Evolutionary conservation across 495 filamentous ascomycete genomes (phyloP).

Genomic region (Daldinia caldariorum): DNA sequence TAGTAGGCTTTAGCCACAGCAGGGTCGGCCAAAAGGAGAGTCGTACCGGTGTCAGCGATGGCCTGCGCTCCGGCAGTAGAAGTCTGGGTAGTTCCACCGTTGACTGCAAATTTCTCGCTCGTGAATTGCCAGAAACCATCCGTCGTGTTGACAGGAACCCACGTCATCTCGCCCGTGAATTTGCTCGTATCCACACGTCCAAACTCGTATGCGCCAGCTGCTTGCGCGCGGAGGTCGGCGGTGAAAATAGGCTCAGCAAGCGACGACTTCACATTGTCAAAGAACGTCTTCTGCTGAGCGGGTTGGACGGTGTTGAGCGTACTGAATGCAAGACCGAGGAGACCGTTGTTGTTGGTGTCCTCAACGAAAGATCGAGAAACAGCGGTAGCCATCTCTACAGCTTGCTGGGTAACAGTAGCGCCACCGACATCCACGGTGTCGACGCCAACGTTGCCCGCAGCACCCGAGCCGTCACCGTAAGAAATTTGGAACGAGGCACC

Average conservation of each 20-base stretch:
- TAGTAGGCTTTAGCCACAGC: conserved; percentile 71
- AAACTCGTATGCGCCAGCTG: conserved; percentile 78
- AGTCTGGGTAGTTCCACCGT: conserved; percentile 50
- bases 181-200: conserved; percentile 73
- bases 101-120: conserved; percentile 66
- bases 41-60: conserved; percentile 79
- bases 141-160: conserved; percentile 68
- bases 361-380: conserved; percentile 72
- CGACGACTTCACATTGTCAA: conserved; percentile 73
- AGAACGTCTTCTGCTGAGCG: conserved; percentile 77
- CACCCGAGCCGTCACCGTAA: conserved; percentile 79
- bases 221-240: conserved; percentile 69
- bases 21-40: conserved; percentile 74
- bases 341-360: conserved; percentile 71
- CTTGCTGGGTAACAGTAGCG: conserved; percentile 70
- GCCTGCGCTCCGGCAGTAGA: conserved; percentile 58
- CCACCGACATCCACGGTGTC: conserved; percentile 81
- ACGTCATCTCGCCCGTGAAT: conserved; percentile 71
- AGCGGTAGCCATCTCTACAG: conserved; percentile 73
- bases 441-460: conserved; percentile 72
- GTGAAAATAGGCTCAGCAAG: conserved; percentile 78
- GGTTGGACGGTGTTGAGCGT: conserved; percentile 77
- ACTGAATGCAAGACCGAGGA: conserved; percentile 81
- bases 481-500: conserved; percentile 68
- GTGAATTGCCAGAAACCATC: conserved; percentile 82